Evolutionary conservation across 2,329 filamentous ascomycete species (phyloP).

Genomic region (Hypoxylon sp.): DNA sequence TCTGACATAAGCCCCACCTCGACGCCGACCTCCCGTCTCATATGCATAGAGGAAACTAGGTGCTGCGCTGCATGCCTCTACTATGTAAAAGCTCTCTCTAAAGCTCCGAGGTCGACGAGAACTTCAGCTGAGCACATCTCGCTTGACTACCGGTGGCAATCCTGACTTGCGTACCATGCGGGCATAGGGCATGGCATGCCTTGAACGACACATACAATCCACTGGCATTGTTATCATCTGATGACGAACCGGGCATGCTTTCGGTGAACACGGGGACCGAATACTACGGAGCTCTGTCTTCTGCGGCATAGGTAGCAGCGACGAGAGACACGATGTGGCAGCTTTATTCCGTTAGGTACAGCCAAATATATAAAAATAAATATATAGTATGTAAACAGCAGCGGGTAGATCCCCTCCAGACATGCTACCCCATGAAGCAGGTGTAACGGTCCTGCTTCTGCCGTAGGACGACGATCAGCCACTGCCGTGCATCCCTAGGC

Average conservation of each 20-base stretch:
- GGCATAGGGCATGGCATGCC: neutral
- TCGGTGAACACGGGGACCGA: neutral
- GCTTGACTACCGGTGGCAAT: neutral
- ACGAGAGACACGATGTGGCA: no score
- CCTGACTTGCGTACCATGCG: neutral
- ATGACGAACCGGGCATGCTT: neutral
- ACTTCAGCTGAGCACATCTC: neutral
- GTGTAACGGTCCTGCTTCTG: constrained; percentile 40
- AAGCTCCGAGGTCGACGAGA: neutral
- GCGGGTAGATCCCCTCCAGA: constrained; percentile 24
- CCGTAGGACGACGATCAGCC: constrained; percentile 35
- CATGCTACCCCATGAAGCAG: constrained; percentile 43
- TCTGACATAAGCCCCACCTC: constrained; percentile 35
- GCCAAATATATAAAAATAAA: neutral
- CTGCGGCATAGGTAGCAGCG: neutral
- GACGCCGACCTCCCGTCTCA: constrained; percentile 35
- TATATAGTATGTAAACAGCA: neutral
- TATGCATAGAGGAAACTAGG: no score
- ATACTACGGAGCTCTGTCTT: neutral
- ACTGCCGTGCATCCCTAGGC: constrained; percentile 27
- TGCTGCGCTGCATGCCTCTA: constrained; percentile 7
- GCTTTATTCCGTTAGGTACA: no score
- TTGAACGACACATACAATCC: neutral
- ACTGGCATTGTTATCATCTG: neutral
- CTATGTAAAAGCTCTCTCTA: constrained; percentile 1